phyloP scores from a whole-genome alignment of 768 basidiomycete species.

The Boletus patriciae region DNA sequence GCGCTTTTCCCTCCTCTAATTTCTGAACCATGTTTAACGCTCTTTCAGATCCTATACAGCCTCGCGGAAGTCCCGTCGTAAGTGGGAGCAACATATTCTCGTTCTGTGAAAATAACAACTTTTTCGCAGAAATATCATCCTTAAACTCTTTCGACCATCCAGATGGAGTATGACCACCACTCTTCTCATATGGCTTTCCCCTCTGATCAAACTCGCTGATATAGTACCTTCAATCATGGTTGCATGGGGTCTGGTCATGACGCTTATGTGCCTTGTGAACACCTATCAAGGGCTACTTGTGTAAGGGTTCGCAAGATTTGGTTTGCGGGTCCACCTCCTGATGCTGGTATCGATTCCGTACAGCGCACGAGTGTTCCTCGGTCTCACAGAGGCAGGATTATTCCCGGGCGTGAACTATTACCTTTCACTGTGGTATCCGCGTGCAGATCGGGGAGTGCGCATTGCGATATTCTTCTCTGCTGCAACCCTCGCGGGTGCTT shows the following conservation, averaged over 20 bases:
- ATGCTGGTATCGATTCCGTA: neutral
- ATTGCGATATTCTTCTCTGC: conserved; percentile 67
- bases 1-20: neutral
- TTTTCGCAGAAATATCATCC: conserved; percentile 35
- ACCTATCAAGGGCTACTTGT: conserved; percentile 29
- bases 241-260: conserved; percentile 40
- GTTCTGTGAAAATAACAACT: conserved; percentile 2
- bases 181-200: neutral
- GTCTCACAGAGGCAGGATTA: conserved; percentile 48
- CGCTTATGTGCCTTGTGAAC: conserved; percentile 39
- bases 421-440: conserved; percentile 59
- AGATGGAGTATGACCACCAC: conserved; percentile 32
- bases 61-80: conserved; percentile 40
- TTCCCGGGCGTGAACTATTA: conserved; percentile 43
- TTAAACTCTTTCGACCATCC: conserved; percentile 37
- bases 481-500: conserved; percentile 55
- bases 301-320: conserved; percentile 21
- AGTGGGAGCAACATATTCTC: conserved; percentile 6
- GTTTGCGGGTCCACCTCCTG: neutral
- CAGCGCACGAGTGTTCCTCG: conserved; percentile 46
- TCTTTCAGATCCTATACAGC: conserved; percentile 35
- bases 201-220: conserved; percentile 10
- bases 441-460: conserved; percentile 54
- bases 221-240: conserved; percentile 42
- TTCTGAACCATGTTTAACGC: neutral